These are phyloP conservation scores for Darksidea phi DNA, from an alignment of 495 filamentous ascomycete species.

Conservation along the genomic window DNA sequence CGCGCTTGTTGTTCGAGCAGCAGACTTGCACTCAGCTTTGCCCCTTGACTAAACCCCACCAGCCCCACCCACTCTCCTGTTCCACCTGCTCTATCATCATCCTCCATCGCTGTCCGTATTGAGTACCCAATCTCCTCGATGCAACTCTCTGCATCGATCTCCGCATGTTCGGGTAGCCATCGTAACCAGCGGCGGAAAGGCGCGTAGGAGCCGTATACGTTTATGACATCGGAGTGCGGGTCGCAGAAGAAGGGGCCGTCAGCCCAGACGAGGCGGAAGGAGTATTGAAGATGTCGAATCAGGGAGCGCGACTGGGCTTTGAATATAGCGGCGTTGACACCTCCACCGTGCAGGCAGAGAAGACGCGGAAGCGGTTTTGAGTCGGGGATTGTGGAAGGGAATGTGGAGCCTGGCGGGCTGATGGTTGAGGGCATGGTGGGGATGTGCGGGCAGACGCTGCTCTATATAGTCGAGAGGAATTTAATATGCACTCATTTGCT, in stretches of 20 bases:
- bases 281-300: conserved; percentile 43
- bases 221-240: conserved; percentile 52
- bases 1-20: conserved; percentile 44
- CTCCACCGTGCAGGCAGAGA: conserved; percentile 68
- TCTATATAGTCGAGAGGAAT: background rate
- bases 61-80: conserved; percentile 57
- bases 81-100: conserved; percentile 46
- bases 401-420: conserved; percentile 15
- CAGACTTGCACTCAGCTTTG: conserved; percentile 56
- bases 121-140: conserved; percentile 43
- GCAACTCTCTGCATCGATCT: conserved; percentile 46
- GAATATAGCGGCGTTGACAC: conserved; percentile 62
- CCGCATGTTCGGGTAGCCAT: conserved; percentile 50
- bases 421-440: background rate
- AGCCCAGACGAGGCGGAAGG: conserved; percentile 61
- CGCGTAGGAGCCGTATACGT: conserved; percentile 55
- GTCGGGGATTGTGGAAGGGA: conserved; percentile 21
- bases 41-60: conserved; percentile 59
- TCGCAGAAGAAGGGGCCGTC: conserved; percentile 56
- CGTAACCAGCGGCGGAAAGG: conserved; percentile 62
- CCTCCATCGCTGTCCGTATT: conserved; percentile 41
- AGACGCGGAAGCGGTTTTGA: conserved; percentile 55
- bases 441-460: background rate
- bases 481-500: background rate
- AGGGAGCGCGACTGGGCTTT: conserved; percentile 57